These are phyloP conservation scores for Auricularia cornea DNA, from an alignment of 768 basidiomycete genomes.

Conservation along the genomic window DNA sequence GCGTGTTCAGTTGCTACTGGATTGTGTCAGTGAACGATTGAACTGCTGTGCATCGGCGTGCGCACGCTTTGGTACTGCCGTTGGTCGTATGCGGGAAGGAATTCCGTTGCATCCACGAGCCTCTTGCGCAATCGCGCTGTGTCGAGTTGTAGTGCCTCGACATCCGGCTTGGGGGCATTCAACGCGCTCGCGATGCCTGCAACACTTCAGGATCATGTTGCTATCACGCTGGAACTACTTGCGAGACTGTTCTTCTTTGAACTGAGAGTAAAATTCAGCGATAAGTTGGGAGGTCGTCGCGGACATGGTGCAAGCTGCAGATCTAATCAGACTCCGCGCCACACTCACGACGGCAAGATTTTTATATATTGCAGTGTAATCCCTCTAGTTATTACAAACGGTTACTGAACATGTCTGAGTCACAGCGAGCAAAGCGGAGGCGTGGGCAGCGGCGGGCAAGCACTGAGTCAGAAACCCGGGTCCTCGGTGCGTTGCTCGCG, in stretches of 20 bases:
- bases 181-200: background rate
- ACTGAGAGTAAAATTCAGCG: background rate
- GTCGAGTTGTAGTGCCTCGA: slow-evolving; percentile 19
- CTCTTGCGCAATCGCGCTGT: slow-evolving; percentile 53
- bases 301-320: background rate
- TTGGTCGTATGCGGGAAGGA: slow-evolving; percentile 66
- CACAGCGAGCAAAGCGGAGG: background rate
- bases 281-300: background rate
- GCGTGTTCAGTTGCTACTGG: slow-evolving; percentile 53
- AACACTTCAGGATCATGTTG: too few relatives aligned
- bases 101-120: slow-evolving; percentile 54
- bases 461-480: background rate
- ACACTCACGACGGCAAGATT: background rate
- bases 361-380: too few relatives aligned
- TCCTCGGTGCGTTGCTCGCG: slow-evolving; percentile 22
- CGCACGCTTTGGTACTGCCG: slow-evolving; percentile 60
- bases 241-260: background rate
- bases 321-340: background rate
- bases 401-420: background rate
- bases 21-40: slow-evolving; percentile 1
- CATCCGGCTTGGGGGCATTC: background rate
- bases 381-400: too few relatives aligned
- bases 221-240: too few relatives aligned
- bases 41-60: slow-evolving; percentile 3
- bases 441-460: background rate